Evolutionary conservation across 345 rosid genomes (phyloP), one percentile per base, ranked within the genome.

Genomic region (Citrus trifoliata): DNA sequence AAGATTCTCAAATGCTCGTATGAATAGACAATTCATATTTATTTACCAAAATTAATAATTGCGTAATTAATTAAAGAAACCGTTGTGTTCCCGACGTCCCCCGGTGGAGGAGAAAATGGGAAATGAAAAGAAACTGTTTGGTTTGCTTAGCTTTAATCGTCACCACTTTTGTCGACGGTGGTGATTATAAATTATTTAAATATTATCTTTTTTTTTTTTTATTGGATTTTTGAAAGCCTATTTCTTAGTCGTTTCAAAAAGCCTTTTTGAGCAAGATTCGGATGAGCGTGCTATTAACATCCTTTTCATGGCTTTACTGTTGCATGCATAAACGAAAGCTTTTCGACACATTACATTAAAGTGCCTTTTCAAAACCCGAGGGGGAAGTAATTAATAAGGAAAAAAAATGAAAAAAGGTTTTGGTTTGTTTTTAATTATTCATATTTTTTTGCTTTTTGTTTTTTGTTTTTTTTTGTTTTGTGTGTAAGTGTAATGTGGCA

Each of bases 241-340:
- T 83, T 68, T 37, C 32, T 33, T 35, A n/a, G 28, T 28, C 6
- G 10, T 19, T 18, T 7, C 13, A 35, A 72, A 58, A 59, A 30
- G 33, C 9, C 12, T 46, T 42, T 56, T 64, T 46, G 51, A 13
- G 51, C 51, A 46, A 12, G 51, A 46, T 71, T 70, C 80, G 71
- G 80, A 51, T 42, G n/a, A 71, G 80, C 82, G 53, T 79, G 80
- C 77, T 24, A 21, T 66, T 42, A 42, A 67, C 58, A 53, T 74
- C 72, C 73, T 74, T 78, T 82, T 78, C 61, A 79, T 33, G 79
- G 51, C 81, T 70, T 74, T 72, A 48, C 19, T 51, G 60, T 53
- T 53, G 58, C 22, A 51, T 51, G 18, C 56, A 53, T 53, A 53
- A 53, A 18, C 58, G 19, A 13, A 53, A 18, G 58, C 58, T 4